These are phyloP conservation scores for Hevea brasiliensis DNA, from an alignment of 345 rosid species.

Conservation along the genomic window DNA sequence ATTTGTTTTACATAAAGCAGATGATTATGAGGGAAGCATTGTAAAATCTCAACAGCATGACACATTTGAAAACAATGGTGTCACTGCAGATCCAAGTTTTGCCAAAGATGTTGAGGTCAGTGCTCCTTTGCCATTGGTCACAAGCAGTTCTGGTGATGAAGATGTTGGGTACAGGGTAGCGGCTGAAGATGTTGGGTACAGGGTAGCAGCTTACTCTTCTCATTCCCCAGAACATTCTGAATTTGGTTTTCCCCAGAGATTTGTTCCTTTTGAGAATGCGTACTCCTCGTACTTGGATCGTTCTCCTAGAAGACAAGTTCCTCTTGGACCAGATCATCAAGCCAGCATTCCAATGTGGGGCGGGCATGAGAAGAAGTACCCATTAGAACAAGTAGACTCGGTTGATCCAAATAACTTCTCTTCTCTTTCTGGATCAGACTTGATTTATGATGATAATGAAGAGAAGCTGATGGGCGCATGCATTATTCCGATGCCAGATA, in stretches of 20 bases:
- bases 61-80: slow-evolving; percentile 28
- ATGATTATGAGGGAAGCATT: slow-evolving; percentile 29
- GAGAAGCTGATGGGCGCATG: slow-evolving; percentile 20
- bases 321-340: slow-evolving; percentile 31
- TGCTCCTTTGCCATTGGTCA: slow-evolving; percentile 23
- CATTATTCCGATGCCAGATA: slow-evolving; percentile 13
- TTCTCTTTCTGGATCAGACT: background rate
- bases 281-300: slow-evolving; percentile 6
- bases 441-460: background rate
- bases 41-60: slow-evolving; percentile 27
- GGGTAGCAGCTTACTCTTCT: slow-evolving; percentile 28
- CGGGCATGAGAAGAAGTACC: slow-evolving; percentile 13
- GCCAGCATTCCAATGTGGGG: slow-evolving; percentile 23
- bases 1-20: slow-evolving; percentile 10
- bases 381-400: slow-evolving; percentile 11
- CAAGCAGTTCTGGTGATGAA: slow-evolving; percentile 38
- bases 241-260: slow-evolving; percentile 26
- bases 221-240: slow-evolving; percentile 35
- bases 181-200: slow-evolving; percentile 27
- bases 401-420: slow-evolving; percentile 13
- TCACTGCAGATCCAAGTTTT: slow-evolving; percentile 26
- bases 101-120: background rate
- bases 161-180: slow-evolving; percentile 24
- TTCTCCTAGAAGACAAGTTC: slow-evolving; percentile 22
- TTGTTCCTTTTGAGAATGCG: background rate